These are phyloP conservation scores for Trametes polyzona DNA, from an alignment of 1,284 basidiomycete genomes.

Conservation along the genomic window DNA sequence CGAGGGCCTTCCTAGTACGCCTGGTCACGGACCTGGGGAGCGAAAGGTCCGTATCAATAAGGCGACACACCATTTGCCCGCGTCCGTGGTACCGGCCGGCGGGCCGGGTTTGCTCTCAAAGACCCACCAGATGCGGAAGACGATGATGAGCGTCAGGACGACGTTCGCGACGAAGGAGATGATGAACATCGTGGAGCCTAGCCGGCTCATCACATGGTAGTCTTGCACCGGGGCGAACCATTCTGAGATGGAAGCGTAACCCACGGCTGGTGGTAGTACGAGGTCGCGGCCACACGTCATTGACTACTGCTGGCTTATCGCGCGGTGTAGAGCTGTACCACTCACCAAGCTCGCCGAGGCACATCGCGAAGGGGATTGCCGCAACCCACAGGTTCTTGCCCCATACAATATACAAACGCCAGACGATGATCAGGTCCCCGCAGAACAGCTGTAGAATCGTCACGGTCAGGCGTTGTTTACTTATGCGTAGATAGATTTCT, in stretches of 20 bases:
- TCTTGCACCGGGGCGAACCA: not conserved
- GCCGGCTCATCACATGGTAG: slow-evolving; percentile 22
- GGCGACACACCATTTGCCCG: not conserved
- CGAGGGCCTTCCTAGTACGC: not conserved
- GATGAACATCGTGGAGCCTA: slow-evolving; percentile 16
- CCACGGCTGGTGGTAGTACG: not conserved
- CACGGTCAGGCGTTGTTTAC: too few species aligned
- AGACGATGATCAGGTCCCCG: slow-evolving; percentile 2
- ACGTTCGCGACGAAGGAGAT: slow-evolving; percentile 15
- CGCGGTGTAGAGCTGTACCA: not conserved
- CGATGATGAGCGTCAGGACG: slow-evolving; percentile 10
- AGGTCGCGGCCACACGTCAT: too few species aligned
- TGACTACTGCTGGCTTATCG: too few species aligned
- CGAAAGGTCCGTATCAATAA: not conserved
- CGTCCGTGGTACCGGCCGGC: too few species aligned
- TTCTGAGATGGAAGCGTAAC: not conserved
- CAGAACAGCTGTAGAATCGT: not conserved
- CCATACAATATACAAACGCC: slow-evolving; percentile 2
- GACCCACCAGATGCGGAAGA: slow-evolving; percentile 8
- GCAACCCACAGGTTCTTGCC: not conserved
- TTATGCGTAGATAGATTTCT: too few species aligned
- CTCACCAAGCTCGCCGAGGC: not conserved
- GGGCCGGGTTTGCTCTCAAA: too few species aligned
- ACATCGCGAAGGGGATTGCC: not conserved
- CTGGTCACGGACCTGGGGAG: not conserved